Conservation (phyloP, 2,329 filamentous ascomycete species). For the Apiospora sp. region DNA sequence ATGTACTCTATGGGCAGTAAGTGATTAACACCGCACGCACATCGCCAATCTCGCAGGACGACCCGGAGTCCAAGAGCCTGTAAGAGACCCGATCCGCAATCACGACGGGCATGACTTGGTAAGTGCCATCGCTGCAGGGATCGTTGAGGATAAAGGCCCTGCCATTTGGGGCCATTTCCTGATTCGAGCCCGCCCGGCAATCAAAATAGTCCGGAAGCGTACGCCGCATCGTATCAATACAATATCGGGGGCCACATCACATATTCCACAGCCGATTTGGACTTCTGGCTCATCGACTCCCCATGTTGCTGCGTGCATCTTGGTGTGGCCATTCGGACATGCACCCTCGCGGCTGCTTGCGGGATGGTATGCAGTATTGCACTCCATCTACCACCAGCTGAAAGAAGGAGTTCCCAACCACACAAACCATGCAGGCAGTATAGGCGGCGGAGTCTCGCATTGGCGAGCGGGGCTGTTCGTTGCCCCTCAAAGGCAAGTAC, state of each 20-base stretch:
- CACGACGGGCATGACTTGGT: neutral
- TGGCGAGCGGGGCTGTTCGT: constrained; percentile 12
- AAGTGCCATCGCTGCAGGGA: neutral
- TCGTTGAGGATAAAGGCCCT: neutral
- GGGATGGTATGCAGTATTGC: neutral
- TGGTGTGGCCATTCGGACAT: constrained; percentile 2
- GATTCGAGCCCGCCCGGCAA: neutral
- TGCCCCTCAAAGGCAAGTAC: constrained; percentile 22
- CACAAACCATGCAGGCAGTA: neutral
- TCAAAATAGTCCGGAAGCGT: neutral
- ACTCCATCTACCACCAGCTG: neutral
- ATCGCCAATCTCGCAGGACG: constrained; percentile 48
- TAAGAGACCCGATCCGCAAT: neutral
- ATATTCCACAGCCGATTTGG: neutral
- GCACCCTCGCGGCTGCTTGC: constrained; percentile 16
- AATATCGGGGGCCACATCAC: neutral
- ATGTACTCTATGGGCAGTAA: neutral
- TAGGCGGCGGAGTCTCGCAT: neutral
- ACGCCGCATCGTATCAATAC: neutral
- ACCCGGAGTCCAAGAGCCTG: neutral
- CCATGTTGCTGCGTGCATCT: neutral
- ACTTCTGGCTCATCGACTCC: neutral
- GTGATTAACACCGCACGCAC: constrained; percentile 37
- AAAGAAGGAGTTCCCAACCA: neutral
- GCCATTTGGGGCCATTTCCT: neutral